Conservation (phyloP, 2,329 filamentous ascomycete species). For the Parafenestella ontariensis region DNA sequence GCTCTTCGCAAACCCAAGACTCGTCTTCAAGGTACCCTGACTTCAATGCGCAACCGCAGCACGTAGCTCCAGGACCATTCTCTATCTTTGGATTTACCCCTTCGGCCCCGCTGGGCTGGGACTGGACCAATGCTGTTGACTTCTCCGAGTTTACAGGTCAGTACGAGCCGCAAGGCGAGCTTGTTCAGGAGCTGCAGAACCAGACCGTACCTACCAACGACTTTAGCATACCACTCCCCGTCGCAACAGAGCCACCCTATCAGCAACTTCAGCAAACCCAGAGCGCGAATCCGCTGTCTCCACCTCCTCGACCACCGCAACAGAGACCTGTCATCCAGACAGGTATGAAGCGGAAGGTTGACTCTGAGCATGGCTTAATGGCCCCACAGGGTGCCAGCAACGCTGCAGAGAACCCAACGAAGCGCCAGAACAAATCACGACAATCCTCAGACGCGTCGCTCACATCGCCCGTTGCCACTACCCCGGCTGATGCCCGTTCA, state of each 20-base stretch:
- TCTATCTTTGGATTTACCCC: slow-evolving; percentile 30
- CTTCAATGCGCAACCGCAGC: slow-evolving; percentile 25
- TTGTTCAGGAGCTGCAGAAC: slow-evolving; percentile 47
- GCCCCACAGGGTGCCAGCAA: slow-evolving; percentile 29
- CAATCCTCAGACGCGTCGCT: slow-evolving; percentile 41
- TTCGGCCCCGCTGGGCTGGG: slow-evolving; percentile 42
- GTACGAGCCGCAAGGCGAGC: slow-evolving; percentile 56
- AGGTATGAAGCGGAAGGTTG: slow-evolving; percentile 48
- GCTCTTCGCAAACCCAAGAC: slow-evolving; percentile 25
- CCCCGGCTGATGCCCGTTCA: slow-evolving; percentile 22
- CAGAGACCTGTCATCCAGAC: slow-evolving; percentile 31
- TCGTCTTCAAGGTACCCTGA: slow-evolving; percentile 26
- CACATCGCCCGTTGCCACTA: slow-evolving; percentile 28
- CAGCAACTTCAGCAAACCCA: slow-evolving; percentile 28
- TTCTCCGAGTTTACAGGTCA: slow-evolving; percentile 42
- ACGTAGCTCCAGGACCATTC: slow-evolving; percentile 25
- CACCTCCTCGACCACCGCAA: slow-evolving; percentile 31
- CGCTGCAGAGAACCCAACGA: slow-evolving; percentile 31
- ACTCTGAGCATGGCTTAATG: slow-evolving; percentile 39
- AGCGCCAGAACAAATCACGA: slow-evolving; percentile 43
- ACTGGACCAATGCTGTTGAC: slow-evolving; percentile 48
- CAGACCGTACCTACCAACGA: slow-evolving; percentile 41
- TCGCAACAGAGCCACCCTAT: slow-evolving; percentile 22
- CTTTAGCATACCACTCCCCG: slow-evolving; percentile 48
- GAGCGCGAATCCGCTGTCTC: slow-evolving; percentile 28